A percentile compares a stretch with the other conserved stretches of the same genome.
phyloP scores from a whole-genome alignment of 805 yeast genomes.

The Hanseniaspora occidentalis region DNA sequence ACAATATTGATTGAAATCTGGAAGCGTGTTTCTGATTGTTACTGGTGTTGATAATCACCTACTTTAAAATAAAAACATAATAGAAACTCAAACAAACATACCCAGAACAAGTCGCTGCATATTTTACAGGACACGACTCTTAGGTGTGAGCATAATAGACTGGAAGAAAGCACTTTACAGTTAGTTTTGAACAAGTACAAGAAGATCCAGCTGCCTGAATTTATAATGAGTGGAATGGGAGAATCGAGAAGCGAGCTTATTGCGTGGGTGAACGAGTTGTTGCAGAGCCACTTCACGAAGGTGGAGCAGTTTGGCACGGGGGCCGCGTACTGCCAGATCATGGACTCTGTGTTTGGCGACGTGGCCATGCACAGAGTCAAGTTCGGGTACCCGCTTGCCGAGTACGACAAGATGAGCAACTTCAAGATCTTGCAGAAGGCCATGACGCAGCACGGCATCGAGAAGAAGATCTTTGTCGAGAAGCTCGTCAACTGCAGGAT shows the following conservation, averaged over 20 bases:
- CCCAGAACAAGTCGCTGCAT: too few relatives aligned
- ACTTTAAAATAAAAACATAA: too few relatives aligned
- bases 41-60: too few relatives aligned
- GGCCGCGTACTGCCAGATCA: conserved; percentile 84
- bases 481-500: conserved; percentile 72
- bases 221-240: conserved; percentile 28
- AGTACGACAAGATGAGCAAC: conserved; percentile 67
- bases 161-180: too few relatives aligned
- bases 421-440: conserved; percentile 77
- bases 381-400: conserved; percentile 37
- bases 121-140: too few relatives aligned
- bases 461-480: conserved; percentile 70
- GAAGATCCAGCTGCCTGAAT: too few relatives aligned
- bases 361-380: conserved; percentile 71
- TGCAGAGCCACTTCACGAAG: conserved; percentile 53
- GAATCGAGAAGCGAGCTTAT: conserved; percentile 78
- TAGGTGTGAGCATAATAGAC: too few relatives aligned
- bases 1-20: too few relatives aligned
- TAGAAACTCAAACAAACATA: too few relatives aligned
- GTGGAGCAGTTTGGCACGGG: conserved; percentile 95
- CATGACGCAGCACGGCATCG: conserved; percentile 59
- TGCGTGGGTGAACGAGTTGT: conserved; percentile 69
- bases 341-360: conserved; percentile 76
- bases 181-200: too few relatives aligned
- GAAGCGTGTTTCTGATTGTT: too few relatives aligned